Conservation (phyloP, 2,329 filamentous ascomycete genomes). For the Alternaria ethzedia region DNA sequence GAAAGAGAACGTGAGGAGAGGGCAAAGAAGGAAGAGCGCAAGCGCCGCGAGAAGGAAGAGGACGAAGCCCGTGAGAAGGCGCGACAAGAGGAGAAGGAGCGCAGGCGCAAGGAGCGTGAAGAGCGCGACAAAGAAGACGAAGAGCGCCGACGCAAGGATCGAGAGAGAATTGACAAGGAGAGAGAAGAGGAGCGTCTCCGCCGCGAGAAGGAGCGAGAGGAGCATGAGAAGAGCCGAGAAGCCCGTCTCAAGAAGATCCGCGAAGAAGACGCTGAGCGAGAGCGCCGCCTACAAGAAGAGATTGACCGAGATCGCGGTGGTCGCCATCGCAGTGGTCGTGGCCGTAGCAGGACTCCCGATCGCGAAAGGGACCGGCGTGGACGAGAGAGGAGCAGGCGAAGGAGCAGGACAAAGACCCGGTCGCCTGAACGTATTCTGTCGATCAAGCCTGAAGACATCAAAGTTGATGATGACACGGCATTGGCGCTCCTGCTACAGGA, state of each 20-base stretch:
- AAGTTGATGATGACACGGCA: conserved; percentile 48
- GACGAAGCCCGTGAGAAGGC: conserved; percentile 53
- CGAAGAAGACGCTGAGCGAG: conserved; percentile 43
- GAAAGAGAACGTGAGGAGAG: conserved; percentile 59
- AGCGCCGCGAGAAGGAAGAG: conserved; percentile 57
- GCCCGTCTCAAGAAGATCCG: conserved; percentile 50
- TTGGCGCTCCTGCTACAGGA: conserved; percentile 45
- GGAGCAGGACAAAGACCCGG: conserved; percentile 28
- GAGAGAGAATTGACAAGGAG: conserved; percentile 41
- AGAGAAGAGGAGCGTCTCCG: conserved; percentile 60
- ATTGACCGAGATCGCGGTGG: conserved; percentile 58
- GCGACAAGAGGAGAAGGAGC: conserved; percentile 57
- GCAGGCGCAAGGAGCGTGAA: conserved; percentile 39
- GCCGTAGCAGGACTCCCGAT: conserved; percentile 35
- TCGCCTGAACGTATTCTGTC: conserved; percentile 32
- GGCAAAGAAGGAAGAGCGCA: conserved; percentile 64
- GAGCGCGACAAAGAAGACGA: conserved; percentile 40
- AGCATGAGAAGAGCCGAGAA: conserved; percentile 53
- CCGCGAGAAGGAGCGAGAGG: conserved; percentile 52
- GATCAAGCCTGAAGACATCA: conserved; percentile 43
- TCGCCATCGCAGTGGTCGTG: conserved; percentile 37
- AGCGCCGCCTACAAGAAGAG: conserved; percentile 54
- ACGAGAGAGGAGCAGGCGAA: conserved; percentile 30
- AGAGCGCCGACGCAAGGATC: conserved; percentile 39
- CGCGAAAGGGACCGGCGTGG: conserved; percentile 32